Evolutionary conservation across 192 early-diverging fungal species (phyloP).

Genomic region (Coemansia sp.): DNA sequence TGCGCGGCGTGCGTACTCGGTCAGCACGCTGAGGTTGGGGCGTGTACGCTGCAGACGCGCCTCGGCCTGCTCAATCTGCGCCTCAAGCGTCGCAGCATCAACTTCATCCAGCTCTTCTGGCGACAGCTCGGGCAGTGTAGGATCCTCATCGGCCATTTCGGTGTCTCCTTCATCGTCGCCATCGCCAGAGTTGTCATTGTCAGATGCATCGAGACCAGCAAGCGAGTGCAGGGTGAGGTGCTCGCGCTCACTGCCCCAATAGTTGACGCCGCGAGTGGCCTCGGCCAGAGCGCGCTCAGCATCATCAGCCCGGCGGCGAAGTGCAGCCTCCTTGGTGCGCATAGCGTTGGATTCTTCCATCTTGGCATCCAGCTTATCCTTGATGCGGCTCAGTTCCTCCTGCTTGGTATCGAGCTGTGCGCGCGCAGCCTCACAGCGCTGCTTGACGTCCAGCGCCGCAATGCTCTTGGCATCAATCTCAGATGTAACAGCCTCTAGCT

Average conservation of each 20-base stretch:
- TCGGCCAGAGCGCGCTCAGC: conserved; percentile 60
- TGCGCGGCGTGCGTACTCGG: conserved; percentile 81
- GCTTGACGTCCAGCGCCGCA: conserved; percentile 53
- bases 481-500: conserved; percentile 62
- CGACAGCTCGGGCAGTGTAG: conserved; percentile 56
- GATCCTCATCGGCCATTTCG: background rate
- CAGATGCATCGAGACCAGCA: conserved; percentile 9
- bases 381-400: conserved; percentile 64
- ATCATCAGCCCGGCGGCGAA: conserved; percentile 69
- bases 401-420: conserved; percentile 64
- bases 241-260: conserved; percentile 62
- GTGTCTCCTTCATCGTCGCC: conserved; percentile 54
- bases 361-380: conserved; percentile 67
- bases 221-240: conserved; percentile 59
- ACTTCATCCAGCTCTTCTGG: conserved; percentile 66
- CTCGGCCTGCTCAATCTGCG: conserved; percentile 71
- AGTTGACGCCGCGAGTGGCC: conserved; percentile 45
- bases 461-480: conserved; percentile 60
- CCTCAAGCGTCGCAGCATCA: conserved; percentile 65
- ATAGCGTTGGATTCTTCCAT: conserved; percentile 64
- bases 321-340: conserved; percentile 66
- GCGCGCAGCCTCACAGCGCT: conserved; percentile 44
- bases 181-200: conserved; percentile 24
- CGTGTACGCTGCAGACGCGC: conserved; percentile 57
- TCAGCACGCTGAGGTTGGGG: conserved; percentile 85